Conservation (phyloP, 225 moss, liverwort and hornwort genomes). For the Pseudoscleropodium purum region DNA sequence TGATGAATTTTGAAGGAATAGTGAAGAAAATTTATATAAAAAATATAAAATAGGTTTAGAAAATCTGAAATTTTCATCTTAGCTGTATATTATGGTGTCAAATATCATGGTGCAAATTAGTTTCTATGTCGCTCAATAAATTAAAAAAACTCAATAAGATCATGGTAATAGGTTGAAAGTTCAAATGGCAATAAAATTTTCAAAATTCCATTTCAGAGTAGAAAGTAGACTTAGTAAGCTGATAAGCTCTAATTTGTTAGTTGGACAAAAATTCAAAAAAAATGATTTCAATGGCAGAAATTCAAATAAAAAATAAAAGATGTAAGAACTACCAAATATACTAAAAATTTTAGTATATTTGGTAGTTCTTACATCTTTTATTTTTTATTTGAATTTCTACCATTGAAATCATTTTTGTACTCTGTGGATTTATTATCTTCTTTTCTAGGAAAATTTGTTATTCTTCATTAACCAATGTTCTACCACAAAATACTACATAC, state of each 20-base stretch:
- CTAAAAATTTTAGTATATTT: no score
- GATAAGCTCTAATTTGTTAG: fast-evolving
- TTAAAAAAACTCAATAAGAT: not conserved
- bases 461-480: fast-evolving
- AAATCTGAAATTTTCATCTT: not conserved
- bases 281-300: no score
- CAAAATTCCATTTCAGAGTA: not conserved
- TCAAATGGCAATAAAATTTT: not conserved
- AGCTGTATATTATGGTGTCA: no score
- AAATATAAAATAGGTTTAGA: not conserved
- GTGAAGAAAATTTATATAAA: not conserved
- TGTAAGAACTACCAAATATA: fast-evolving
- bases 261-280: fast-evolving
- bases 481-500: no score
- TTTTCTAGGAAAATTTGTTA: fast-evolving
- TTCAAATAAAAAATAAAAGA: not conserved
- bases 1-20: not conserved
- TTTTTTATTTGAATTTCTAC: no score
- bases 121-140: not conserved
- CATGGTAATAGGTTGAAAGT: fast-evolving
- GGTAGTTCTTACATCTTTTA: no score
- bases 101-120: fast-evolving
- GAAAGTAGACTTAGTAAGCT: not conserved
- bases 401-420: no score
- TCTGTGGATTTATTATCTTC: fast-evolving